Evolutionary conservation across 495 filamentous ascomycete species (phyloP), one percentile per base, ranked within the genome.

Genomic region (Extremus antarcticus): DNA sequence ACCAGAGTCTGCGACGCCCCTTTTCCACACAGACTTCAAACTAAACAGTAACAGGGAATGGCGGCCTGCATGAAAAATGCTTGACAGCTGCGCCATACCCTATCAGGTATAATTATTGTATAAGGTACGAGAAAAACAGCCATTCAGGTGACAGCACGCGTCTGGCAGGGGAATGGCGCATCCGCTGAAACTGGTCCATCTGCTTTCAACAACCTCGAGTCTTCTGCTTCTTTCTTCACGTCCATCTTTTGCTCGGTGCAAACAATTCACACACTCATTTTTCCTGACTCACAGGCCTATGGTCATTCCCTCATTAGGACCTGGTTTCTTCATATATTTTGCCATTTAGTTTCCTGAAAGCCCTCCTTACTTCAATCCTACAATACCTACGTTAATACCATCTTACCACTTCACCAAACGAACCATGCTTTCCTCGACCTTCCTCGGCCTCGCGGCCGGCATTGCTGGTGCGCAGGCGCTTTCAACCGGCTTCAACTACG

Each of bases 401-500:
- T 45, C 41, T 17, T n/a, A 7, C 41, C n/a, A 45, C 15, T n/a
- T 21, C 46, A 24, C 3, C 46, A 48, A n/a, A n/a, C n/a, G n/a
- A n/a, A 48, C 19, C 47, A 65, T 65, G 62, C 56, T 59, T 20
- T 39, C 51, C 22, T 59, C 62, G 7, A 47, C 51, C 3, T 39
- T 66, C 38, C 21, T 67, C 48, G 63, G 57, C 50, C 22, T 55
- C 15, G 38, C 56, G 50, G 63, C 68, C 0, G 49, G 55, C 49
- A 38, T 60, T 24, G 60, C 40, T 52, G 38, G 38, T 11, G 58
- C 59, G 21, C 45, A 59, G 16, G 65, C 63, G 20, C 76, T 71
- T 57, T 74, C 68, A 61, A 75, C 84, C 60, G 90, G 90, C 58
- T 94, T 94, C 79, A 94, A 92, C 77, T 87, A 90, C 63, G 88